A percentile compares a stretch with the other conserved stretches of the same genome.
These are phyloP conservation scores for Penicillium salamii DNA, from an alignment of 495 filamentous ascomycete species.

Conservation along the genomic window DNA sequence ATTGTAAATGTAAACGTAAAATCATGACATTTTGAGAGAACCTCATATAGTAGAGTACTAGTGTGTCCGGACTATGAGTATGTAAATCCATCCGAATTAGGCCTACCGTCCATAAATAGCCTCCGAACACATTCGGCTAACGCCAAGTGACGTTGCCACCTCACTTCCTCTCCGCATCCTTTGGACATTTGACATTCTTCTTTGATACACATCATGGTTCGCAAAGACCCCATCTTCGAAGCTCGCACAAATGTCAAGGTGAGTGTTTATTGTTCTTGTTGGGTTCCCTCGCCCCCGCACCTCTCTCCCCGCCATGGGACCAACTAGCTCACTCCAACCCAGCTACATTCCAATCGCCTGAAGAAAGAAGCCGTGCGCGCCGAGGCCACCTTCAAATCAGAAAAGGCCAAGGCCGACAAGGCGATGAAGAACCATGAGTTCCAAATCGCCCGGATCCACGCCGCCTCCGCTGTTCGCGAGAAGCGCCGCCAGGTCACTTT, in stretches of 20 bases:
- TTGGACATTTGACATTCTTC: neutral
- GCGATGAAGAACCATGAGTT: conserved; percentile 51
- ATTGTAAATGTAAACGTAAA: no score
- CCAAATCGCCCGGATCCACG: conserved; percentile 50
- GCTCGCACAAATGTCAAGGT: conserved; percentile 52
- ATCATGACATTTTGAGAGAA: no score
- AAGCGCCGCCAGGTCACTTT: conserved; percentile 46
- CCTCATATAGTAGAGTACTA: no score
- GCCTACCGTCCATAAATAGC: no score
- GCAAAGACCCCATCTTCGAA: conserved; percentile 49
- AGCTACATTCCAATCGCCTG: conserved; percentile 48
- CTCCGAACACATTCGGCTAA: conserved; percentile 15
- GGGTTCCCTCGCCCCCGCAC: neutral
- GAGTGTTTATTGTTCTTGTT: neutral
- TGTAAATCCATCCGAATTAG: no score
- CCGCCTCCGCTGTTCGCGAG: conserved; percentile 45
- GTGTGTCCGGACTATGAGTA: no score
- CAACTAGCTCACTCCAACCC: neutral
- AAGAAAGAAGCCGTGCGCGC: conserved; percentile 48
- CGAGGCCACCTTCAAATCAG: conserved; percentile 46
- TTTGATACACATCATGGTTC: conserved; percentile 36
- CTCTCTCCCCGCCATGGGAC: neutral
- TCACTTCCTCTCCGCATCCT: conserved; percentile 8
- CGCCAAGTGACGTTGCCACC: conserved; percentile 30
- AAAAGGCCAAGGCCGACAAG: conserved; percentile 48